Conservation (phyloP, 352 stramenopile species). For the Phytophthora pinifolia region DNA sequence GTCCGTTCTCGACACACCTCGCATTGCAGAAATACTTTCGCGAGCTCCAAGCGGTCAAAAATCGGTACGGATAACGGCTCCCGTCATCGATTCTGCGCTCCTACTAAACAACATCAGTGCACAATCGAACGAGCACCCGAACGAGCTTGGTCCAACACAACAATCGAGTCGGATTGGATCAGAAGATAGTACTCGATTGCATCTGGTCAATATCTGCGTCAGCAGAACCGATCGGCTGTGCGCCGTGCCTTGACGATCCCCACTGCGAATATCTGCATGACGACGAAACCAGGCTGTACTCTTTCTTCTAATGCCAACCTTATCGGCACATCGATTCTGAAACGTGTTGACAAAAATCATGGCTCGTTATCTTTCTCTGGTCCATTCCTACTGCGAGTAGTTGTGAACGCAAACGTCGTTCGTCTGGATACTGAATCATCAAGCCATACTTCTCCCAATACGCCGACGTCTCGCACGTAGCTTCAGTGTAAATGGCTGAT, state of each 20-base stretch:
- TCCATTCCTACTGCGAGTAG: slow-evolving; percentile 31
- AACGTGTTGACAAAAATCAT: slow-evolving; percentile 28
- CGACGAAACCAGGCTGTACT: slow-evolving; percentile 23
- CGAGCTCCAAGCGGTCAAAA: too few species aligned
- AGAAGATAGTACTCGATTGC: too few species aligned
- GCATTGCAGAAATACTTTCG: too few species aligned
- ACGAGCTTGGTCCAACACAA: too few species aligned
- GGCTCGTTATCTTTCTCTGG: slow-evolving; percentile 6
- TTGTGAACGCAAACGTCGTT: slow-evolving; percentile 30
- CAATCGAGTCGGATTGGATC: too few species aligned
- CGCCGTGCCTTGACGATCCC: slow-evolving; percentile 28
- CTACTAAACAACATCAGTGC: too few species aligned
- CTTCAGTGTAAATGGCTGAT: slow-evolving; percentile 9
- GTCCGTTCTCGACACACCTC: too few species aligned
- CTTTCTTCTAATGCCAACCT: slow-evolving; percentile 18
- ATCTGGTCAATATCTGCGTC: slow-evolving; percentile 34
- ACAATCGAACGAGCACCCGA: too few species aligned
- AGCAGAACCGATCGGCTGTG: slow-evolving; percentile 28
- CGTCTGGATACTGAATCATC: slow-evolving; percentile 32
- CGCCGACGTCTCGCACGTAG: neutral
- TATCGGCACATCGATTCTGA: slow-evolving; percentile 19
- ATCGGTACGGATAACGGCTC: too few species aligned
- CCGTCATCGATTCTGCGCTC: too few species aligned
- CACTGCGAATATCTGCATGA: slow-evolving; percentile 35
- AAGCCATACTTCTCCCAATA: slow-evolving; percentile 31